phyloP scores from a whole-genome alignment of 495 filamentous ascomycete species.

The Aspergillus biplanus region DNA sequence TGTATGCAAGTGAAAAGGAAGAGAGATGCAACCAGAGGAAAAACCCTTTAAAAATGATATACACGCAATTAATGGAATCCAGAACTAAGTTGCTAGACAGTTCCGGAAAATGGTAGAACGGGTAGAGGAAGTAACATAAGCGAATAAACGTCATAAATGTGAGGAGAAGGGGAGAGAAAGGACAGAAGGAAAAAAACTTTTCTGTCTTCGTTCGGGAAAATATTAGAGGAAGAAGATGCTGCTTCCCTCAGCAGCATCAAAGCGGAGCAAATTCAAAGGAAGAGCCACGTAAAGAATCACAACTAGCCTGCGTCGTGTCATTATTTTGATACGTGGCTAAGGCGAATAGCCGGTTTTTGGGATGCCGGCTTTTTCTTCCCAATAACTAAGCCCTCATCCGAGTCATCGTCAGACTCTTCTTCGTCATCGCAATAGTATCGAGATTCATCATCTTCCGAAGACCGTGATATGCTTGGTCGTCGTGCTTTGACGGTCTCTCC shows the following conservation, averaged over 20 bases:
- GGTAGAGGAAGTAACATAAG: not conserved
- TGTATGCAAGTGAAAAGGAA: slow-evolving; percentile 26
- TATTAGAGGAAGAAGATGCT: not conserved
- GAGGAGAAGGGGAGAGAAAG: not conserved
- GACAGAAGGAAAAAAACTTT: not conserved
- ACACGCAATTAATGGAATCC: slow-evolving; percentile 26
- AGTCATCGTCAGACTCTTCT: slow-evolving; percentile 47
- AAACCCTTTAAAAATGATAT: slow-evolving; percentile 31
- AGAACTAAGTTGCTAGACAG: slow-evolving; percentile 10
- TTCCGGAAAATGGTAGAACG: not conserved
- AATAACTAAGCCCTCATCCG: slow-evolving; percentile 53
- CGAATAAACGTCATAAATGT: not conserved
- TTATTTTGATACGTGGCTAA: slow-evolving; percentile 19
- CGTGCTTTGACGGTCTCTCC: slow-evolving; percentile 49
- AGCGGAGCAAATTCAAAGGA: not conserved
- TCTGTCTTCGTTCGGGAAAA: not conserved
- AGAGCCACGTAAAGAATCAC: slow-evolving; percentile 3
- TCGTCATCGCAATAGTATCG: slow-evolving; percentile 52
- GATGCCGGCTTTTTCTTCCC: slow-evolving; percentile 41
- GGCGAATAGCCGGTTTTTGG: slow-evolving; percentile 30
- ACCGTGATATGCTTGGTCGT: slow-evolving; percentile 26
- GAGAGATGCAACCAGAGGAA: slow-evolving; percentile 19
- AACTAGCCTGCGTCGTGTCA: slow-evolving; percentile 14
- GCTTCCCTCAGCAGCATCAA: not conserved
- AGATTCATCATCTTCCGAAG: slow-evolving; percentile 45